Percentiles rank a stretch among this genome's conserved stretches.
These are phyloP conservation scores for Phytophthora pistaciae DNA, from an alignment of 352 stramenopile species.

Conservation along the genomic window DNA sequence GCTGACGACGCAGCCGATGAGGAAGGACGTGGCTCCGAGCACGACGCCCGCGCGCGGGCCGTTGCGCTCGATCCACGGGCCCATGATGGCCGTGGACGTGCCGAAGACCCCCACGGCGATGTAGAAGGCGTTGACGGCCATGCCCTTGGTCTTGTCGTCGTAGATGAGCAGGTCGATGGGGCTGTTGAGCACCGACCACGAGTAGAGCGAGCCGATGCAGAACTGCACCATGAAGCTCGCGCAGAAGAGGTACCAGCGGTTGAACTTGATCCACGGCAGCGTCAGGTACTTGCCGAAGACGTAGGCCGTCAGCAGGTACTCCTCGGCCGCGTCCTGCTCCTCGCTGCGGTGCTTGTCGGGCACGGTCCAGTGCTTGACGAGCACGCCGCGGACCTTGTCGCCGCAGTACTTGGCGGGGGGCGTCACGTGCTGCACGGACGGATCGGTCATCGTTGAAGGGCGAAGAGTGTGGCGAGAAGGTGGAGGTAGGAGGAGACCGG, in stretches of 20 bases:
- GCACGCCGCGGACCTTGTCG: slow-evolving; percentile 29
- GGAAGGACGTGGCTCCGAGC: slow-evolving; percentile 58
- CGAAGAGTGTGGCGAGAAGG: neutral
- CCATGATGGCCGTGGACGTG: slow-evolving; percentile 67
- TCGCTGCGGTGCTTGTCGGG: slow-evolving; percentile 52
- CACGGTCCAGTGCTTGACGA: slow-evolving; percentile 67
- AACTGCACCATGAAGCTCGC: slow-evolving; percentile 74
- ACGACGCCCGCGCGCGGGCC: slow-evolving; percentile 60
- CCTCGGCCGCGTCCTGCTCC: slow-evolving; percentile 63
- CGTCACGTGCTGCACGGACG: slow-evolving; percentile 34
- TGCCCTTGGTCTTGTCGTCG: slow-evolving; percentile 51
- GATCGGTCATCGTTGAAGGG: slow-evolving; percentile 28
- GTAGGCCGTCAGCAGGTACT: slow-evolving; percentile 63
- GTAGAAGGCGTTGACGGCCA: slow-evolving; percentile 82
- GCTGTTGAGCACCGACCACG: slow-evolving; percentile 82
- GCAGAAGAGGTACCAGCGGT: slow-evolving; percentile 71
- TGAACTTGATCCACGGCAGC: slow-evolving; percentile 55
- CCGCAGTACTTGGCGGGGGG: slow-evolving; percentile 37
- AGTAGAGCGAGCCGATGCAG: slow-evolving; percentile 80
- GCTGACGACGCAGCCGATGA: slow-evolving; percentile 59
- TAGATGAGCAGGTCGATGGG: slow-evolving; percentile 69
- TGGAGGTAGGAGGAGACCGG: neutral
- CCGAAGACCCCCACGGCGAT: slow-evolving; percentile 72
- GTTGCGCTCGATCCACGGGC: slow-evolving; percentile 73
- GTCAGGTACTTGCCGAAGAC: slow-evolving; percentile 61